These are phyloP conservation scores for Cadophora sp. DNA, from an alignment of 2,329 filamentous ascomycete genomes.

Conservation along the genomic window DNA sequence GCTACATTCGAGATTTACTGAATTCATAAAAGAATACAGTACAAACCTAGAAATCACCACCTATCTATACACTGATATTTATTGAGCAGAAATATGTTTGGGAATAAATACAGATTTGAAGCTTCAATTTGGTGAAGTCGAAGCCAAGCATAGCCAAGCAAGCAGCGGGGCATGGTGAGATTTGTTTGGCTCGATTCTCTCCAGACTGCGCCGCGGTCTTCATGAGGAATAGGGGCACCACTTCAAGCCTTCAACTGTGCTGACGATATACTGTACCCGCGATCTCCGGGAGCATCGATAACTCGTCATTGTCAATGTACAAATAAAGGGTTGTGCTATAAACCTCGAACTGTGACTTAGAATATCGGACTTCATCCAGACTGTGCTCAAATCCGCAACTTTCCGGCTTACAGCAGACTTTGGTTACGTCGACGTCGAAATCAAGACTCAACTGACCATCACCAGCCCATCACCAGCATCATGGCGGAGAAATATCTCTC, in stretches of 20 bases:
- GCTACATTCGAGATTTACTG: too few relatives aligned
- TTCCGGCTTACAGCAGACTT: too few relatives aligned
- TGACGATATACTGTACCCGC: neutral
- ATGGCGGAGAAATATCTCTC: neutral
- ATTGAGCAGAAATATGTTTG: neutral
- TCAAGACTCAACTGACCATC: too few relatives aligned
- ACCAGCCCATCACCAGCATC: neutral
- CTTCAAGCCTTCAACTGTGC: neutral
- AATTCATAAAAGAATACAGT: too few relatives aligned
- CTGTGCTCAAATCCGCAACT: too few relatives aligned
- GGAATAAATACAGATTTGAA: neutral
- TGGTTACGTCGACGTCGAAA: too few relatives aligned
- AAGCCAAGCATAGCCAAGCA: conserved; percentile 2
- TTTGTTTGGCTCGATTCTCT: neutral
- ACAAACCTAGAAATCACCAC: too few relatives aligned
- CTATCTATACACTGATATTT: too few relatives aligned
- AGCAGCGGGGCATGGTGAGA: neutral
- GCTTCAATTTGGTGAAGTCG: neutral
- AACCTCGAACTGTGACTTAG: too few relatives aligned
- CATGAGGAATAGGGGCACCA: neutral
- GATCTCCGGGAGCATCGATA: neutral
- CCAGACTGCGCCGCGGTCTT: neutral
- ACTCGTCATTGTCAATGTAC: neutral
- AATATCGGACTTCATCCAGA: too few relatives aligned
- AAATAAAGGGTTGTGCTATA: too few relatives aligned